These are phyloP conservation scores for Cladosporium sp. DNA, from an alignment of 2,329 filamentous ascomycete species.

Conservation along the genomic window DNA sequence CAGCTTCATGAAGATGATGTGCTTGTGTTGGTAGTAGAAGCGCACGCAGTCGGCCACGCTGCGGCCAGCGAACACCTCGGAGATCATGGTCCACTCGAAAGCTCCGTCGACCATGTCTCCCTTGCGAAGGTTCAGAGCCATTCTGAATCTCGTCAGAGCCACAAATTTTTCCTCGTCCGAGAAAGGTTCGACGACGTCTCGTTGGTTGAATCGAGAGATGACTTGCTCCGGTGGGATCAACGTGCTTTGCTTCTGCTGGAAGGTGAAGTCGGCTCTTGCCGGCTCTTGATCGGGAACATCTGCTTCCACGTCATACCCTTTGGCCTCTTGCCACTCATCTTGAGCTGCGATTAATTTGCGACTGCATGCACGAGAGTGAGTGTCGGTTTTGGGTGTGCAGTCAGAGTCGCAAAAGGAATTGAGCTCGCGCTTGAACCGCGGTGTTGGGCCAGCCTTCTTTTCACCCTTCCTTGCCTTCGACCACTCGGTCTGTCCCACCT, in stretches of 20 bases:
- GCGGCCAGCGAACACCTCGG: background rate
- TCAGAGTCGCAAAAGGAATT: background rate
- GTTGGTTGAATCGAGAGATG: background rate
- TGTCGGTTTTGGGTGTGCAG: background rate
- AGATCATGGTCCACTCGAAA: background rate
- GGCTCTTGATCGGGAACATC: background rate
- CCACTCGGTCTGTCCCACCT: background rate
- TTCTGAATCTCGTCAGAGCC: background rate
- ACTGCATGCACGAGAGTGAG: background rate
- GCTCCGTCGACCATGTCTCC: background rate
- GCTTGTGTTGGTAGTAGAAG: background rate
- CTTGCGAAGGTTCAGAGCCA: background rate
- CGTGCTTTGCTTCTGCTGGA: background rate
- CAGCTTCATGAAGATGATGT: background rate
- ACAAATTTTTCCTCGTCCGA: background rate
- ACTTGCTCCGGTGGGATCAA: background rate
- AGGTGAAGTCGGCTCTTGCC: background rate
- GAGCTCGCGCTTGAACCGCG: background rate
- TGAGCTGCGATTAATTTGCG: background rate
- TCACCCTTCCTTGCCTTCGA: background rate
- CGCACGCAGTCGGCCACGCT: background rate
- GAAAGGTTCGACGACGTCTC: background rate
- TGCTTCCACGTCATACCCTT: background rate
- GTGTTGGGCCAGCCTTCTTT: background rate
- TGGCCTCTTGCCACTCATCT: background rate